These are phyloP conservation scores for Brasilioporus rufonigricans DNA, from an alignment of 768 basidiomycete species.

Conservation along the genomic window DNA sequence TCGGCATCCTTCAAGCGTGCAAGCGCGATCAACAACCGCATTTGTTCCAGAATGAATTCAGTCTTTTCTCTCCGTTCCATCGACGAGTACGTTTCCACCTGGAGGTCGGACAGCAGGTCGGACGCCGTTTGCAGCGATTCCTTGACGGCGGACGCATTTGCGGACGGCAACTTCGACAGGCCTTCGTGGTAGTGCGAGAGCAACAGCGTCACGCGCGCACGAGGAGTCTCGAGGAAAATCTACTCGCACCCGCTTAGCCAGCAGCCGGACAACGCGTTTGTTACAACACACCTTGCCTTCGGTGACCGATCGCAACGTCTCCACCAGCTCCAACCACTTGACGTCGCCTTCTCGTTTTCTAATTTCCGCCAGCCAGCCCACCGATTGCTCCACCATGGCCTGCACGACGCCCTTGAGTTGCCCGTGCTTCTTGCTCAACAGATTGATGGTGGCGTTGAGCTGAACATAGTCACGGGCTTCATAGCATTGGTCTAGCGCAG, in stretches of 20 bases:
- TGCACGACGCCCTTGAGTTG: constrained; percentile 90
- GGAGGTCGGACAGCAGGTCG: constrained; percentile 89
- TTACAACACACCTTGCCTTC: constrained; percentile 83
- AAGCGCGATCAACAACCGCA: constrained; percentile 81
- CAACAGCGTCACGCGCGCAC: constrained; percentile 88
- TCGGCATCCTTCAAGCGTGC: constrained; percentile 75
- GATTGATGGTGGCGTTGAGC: constrained; percentile 64
- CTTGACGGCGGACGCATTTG: constrained; percentile 41
- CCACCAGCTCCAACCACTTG: constrained; percentile 83
- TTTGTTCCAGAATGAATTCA: constrained; percentile 97
- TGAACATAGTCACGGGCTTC: constrained; percentile 65
- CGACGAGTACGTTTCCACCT: constrained; percentile 98
- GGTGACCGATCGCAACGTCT: constrained; percentile 86
- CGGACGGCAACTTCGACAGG: constrained; percentile 46
- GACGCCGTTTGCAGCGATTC: constrained; percentile 83
- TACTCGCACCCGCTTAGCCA: constrained; percentile 31
- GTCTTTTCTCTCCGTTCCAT: constrained; percentile 99
- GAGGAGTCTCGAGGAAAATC: constrained; percentile 96
- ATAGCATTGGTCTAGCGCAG: constrained; percentile 70
- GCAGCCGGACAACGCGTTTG: background rate
- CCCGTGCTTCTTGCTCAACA: constrained; percentile 93
- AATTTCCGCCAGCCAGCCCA: constrained; percentile 79
- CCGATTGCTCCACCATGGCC: constrained; percentile 85
- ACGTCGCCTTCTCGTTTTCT: constrained; percentile 63
- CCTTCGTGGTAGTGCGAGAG: constrained; percentile 85